Percentiles rank a stretch among this genome's conserved stretches.
Conservation (phyloP, 352 stramenopile genomes). For the Phytophthora ohioensis region DNA sequence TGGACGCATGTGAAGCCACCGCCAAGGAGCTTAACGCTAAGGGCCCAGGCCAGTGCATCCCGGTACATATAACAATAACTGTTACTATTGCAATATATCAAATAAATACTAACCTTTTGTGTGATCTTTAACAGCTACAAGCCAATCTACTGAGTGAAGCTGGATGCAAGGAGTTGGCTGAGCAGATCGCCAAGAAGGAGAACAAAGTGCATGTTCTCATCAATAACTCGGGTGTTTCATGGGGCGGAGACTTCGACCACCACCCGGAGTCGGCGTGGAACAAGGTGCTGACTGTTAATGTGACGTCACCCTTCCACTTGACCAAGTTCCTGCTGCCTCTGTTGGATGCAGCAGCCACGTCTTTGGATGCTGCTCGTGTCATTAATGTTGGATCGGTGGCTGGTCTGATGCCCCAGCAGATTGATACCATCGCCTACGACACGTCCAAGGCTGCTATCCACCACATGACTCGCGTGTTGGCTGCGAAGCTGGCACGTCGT, state of each 20-base stretch:
- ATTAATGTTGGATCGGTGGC: constrained; percentile 84
- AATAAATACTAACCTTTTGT: neutral
- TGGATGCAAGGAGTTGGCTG: constrained; percentile 56
- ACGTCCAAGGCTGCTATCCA: constrained; percentile 95
- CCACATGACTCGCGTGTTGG: constrained; percentile 94
- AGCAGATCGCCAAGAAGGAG: constrained; percentile 81
- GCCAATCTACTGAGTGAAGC: constrained; percentile 45
- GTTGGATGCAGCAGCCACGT: constrained; percentile 74
- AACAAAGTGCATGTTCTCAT: constrained; percentile 92
- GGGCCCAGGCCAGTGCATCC: constrained; percentile 70
- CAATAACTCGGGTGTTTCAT: constrained; percentile 92
- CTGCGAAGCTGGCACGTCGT: constrained; percentile 88
- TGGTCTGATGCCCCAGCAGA: constrained; percentile 86
- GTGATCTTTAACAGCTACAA: constrained; percentile 34
- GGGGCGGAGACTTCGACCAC: constrained; percentile 54
- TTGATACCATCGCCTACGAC: constrained; percentile 95
- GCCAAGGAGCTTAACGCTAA: constrained; percentile 74
- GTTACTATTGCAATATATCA: neutral
- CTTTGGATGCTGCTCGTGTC: constrained; percentile 61
- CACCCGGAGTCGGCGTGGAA: constrained; percentile 84
- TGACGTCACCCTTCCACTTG: constrained; percentile 96
- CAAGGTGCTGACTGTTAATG: constrained; percentile 95
- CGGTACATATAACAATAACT: constrained; percentile 28
- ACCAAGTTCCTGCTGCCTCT: constrained; percentile 91
- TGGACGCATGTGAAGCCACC: constrained; percentile 83